A percentile compares a stretch with the other conserved stretches of the same genome.
phyloP scores from a whole-genome alignment of 208 protist genomes.

The Crithidia sp. region DNA sequence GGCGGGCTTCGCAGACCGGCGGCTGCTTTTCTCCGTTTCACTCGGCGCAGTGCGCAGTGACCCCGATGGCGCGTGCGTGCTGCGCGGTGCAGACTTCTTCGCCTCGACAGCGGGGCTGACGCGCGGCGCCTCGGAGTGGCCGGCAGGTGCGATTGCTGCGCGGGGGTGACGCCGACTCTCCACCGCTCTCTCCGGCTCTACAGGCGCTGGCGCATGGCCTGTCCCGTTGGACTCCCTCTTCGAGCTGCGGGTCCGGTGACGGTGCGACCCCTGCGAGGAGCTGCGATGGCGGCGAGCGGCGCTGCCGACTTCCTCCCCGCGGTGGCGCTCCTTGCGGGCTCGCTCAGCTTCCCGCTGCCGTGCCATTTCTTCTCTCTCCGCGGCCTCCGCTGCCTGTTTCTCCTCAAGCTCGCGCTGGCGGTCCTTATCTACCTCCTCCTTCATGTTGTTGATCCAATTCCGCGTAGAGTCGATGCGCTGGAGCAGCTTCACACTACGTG shows the following conservation, averaged over 20 bases:
- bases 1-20: background rate
- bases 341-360: slow-evolving; percentile 5
- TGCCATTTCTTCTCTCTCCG: background rate
- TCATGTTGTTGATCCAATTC: slow-evolving; percentile 62
- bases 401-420: slow-evolving; percentile 19
- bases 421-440: slow-evolving; percentile 43
- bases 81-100: slow-evolving; percentile 5
- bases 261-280: slow-evolving; percentile 19
- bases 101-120: slow-evolving; percentile 3
- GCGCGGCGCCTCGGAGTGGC: background rate
- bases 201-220: background rate
- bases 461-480: slow-evolving; percentile 54
- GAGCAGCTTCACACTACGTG: slow-evolving; percentile 26
- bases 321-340: slow-evolving; percentile 1
- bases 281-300: slow-evolving; percentile 21
- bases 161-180: slow-evolving; percentile 9
- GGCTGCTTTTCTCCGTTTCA: background rate
- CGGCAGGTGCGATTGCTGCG: slow-evolving; percentile 1
- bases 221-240: slow-evolving; percentile 4
- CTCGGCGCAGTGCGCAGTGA: slow-evolving; percentile 6
- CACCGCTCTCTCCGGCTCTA: slow-evolving; percentile 11
- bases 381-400: slow-evolving; percentile 3
- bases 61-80: slow-evolving; percentile 6
- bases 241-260: background rate
- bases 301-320: background rate